phyloP scores from a whole-genome alignment of 495 filamentous ascomycete genomes.

The Lindgomyces ingoldianus region DNA sequence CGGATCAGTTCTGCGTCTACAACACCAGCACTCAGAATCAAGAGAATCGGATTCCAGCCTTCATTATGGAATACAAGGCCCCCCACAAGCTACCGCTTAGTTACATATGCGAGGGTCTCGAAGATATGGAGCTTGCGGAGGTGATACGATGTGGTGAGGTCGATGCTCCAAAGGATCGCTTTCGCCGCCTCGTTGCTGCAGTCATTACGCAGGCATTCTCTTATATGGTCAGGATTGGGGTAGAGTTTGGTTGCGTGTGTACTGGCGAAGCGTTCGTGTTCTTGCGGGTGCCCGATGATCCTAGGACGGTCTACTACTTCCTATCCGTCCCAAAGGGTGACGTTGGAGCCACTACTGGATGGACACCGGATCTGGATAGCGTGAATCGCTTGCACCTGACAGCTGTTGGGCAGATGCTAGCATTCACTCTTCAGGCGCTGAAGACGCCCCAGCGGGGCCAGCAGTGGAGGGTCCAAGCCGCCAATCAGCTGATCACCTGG shows the following conservation, averaged over 20 bases:
- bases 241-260: slow-evolving; percentile 35
- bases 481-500: slow-evolving; percentile 25
- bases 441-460: slow-evolving; percentile 23
- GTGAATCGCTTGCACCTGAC: slow-evolving; percentile 36
- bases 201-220: slow-evolving; percentile 38
- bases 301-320: slow-evolving; percentile 34
- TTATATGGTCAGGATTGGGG: slow-evolving; percentile 34
- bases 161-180: slow-evolving; percentile 19
- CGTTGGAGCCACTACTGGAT: slow-evolving; percentile 25
- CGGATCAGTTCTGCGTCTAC: slow-evolving; percentile 45
- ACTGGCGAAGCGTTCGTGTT: slow-evolving; percentile 38
- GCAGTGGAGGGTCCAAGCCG: slow-evolving; percentile 20
- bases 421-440: slow-evolving; percentile 32
- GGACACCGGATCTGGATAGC: slow-evolving; percentile 21
- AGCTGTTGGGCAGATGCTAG: slow-evolving; percentile 34
- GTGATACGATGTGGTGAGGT: slow-evolving; percentile 34
- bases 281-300: slow-evolving; percentile 34
- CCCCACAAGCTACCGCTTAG: slow-evolving; percentile 42
- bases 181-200: slow-evolving; percentile 31
- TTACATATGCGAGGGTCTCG: slow-evolving; percentile 41
- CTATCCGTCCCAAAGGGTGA: slow-evolving; percentile 37
- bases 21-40: slow-evolving; percentile 28
- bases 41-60: slow-evolving; percentile 32
- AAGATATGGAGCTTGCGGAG: slow-evolving; percentile 33
- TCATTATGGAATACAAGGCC: slow-evolving; percentile 43